Base-by-base conservation (phyloP, 179 eudicot species). In the Camellia oleifera region DNA sequence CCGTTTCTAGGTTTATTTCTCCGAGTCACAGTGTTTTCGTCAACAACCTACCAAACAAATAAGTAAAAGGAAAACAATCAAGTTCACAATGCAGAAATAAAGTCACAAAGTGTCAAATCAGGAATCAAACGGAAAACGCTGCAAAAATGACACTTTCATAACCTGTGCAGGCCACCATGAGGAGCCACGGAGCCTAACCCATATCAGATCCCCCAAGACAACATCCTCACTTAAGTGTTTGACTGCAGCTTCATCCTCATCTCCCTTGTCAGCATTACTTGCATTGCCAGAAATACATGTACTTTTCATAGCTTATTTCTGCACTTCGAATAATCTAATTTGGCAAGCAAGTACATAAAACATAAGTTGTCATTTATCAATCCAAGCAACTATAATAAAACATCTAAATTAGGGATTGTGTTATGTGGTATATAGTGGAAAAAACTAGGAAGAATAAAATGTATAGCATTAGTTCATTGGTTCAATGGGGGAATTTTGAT, bases 101-200 rank as follows among this genome's bases (percentile, higher is more conserved):
- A 48, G 6, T 58, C 66, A 32, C 40, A 2, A 32, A 73, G 26
- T 32, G 45, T 53, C 32, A 68, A 58, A 68, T 46, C 32, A 45
- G 2, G 32, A 60, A 44, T 71, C 69, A 42, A 7, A 48, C 45
- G 56, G 45, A 69, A 69, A 69, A 62, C 54, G 45, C 60, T 71
- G 60, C 72, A 72, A 44, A n/a, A 10, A 26, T 60, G 13, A 52
- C 26, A 45, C 12, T 53, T 45, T 56, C 26, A 83, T 17, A 40
- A 91, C 95, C 86, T 90, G 93, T 4, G 91, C 93, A 80, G 93
- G 95, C 95, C 95, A 92, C 95, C 93, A 92, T 73, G 91, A 83
- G 75, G 72, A 7, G 73, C 86, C 85, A 44, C 44, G 81, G 74
- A 83, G 82, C 82, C 87, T 87, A 81, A 90, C 82, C 95, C 95